Percentiles rank a stretch among this genome's conserved stretches.
These are phyloP conservation scores for Hypoxylon intermedium DNA, from an alignment of 495 filamentous ascomycete species.

Conservation along the genomic window DNA sequence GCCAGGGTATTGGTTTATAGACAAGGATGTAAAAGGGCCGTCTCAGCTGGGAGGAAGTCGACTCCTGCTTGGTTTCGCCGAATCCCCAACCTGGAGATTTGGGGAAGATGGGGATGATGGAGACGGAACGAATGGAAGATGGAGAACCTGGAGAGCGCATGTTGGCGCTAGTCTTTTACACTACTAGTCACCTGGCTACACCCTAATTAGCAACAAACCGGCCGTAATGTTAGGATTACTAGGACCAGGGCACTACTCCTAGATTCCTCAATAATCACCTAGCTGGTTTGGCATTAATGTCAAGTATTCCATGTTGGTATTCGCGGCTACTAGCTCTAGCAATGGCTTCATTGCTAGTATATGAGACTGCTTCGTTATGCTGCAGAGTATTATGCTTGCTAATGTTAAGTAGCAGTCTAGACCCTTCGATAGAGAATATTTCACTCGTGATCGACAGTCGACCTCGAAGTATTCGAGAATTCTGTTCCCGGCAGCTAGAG, in stretches of 20 bases:
- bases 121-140: constrained; percentile 20
- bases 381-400: constrained; percentile 8
- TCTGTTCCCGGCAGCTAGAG: constrained; percentile 19
- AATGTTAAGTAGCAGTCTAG: neutral
- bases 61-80: constrained; percentile 42
- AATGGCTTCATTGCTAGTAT: neutral
- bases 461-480: constrained; percentile 19
- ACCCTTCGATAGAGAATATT: constrained; percentile 14
- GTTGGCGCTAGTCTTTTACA: too few species aligned
- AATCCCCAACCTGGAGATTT: constrained; percentile 37
- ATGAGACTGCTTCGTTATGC: neutral
- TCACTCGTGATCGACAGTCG: constrained; percentile 12
- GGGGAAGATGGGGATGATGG: constrained; percentile 39
- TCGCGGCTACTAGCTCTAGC: too few species aligned
- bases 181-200: too few species aligned
- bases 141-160: constrained; percentile 2
- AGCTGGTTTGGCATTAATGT: too few species aligned
- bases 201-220: constrained; percentile 12
- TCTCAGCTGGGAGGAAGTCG: constrained; percentile 36
- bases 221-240: neutral
- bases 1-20: constrained; percentile 35
- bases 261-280: neutral
- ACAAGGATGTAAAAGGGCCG: constrained; percentile 45
- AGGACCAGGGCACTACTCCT: constrained; percentile 1
- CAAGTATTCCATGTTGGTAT: too few species aligned